A percentile compares a stretch with the other conserved stretches of the same genome.
phyloP scores from a whole-genome alignment of 2,329 filamentous ascomycete species.

The Hirsutella rhossiliensis region DNA sequence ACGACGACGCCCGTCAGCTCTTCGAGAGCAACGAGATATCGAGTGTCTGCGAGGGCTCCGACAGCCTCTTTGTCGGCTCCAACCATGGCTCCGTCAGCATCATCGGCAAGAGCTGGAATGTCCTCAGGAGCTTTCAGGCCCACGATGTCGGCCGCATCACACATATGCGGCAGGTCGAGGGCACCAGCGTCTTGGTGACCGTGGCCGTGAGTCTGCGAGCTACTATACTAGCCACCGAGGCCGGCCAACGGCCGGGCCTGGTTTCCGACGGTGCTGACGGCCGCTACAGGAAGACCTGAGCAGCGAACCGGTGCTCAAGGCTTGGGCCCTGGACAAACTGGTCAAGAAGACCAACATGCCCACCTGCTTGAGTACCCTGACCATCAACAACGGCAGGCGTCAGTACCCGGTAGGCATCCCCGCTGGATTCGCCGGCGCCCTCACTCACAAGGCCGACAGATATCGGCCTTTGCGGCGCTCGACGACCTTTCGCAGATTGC shows the following conservation, averaged over 20 bases:
- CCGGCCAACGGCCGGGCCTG: too few relatives aligned
- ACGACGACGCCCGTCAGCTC: constrained; percentile 66
- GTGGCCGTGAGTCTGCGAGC: constrained; percentile 40
- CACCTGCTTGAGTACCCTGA: constrained; percentile 74
- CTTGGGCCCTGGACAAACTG: constrained; percentile 92
- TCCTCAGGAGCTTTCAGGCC: constrained; percentile 75
- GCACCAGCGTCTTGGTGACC: constrained; percentile 76
- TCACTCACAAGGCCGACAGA: constrained; percentile 27
- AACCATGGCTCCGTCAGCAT: constrained; percentile 80
- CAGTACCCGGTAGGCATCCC: constrained; percentile 66
- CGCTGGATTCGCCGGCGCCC: fast-evolving
- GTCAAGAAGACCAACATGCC: constrained; percentile 90
- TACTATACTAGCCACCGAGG: background rate
- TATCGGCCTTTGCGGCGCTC: constrained; percentile 79
- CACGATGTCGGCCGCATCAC: constrained; percentile 72
- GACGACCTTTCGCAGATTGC: constrained; percentile 87
- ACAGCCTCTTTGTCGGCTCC: constrained; percentile 81
- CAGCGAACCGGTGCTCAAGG: constrained; percentile 79
- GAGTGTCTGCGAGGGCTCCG: constrained; percentile 74
- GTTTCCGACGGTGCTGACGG: background rate
- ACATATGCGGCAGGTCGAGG: constrained; percentile 84
- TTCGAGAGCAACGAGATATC: constrained; percentile 77
- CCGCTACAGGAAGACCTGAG: constrained; percentile 65
- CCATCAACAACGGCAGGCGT: constrained; percentile 79
- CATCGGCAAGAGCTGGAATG: constrained; percentile 76